Percentiles rank a stretch among this genome's conserved stretches.
These are phyloP conservation scores for Aspergillus sp. DNA, from an alignment of 2,329 filamentous ascomycete genomes.

Conservation along the genomic window DNA sequence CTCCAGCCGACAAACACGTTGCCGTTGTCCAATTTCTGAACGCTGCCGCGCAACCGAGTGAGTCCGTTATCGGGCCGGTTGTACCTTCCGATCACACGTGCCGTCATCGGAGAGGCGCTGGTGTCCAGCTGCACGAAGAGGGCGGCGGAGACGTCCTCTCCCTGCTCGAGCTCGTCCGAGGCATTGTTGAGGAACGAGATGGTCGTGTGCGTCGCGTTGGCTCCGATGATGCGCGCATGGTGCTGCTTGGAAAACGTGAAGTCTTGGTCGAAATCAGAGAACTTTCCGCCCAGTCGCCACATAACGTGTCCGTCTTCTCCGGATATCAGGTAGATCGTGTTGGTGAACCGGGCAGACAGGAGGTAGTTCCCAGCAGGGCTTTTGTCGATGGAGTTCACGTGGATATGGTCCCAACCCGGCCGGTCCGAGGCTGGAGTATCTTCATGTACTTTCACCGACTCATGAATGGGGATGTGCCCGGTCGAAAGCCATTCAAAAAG, in stretches of 20 bases:
- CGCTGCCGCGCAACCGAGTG: constrained; percentile 37
- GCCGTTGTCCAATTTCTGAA: constrained; percentile 34
- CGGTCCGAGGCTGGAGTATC: constrained; percentile 6
- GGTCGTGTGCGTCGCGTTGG: constrained; percentile 28
- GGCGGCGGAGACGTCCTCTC: constrained; percentile 31
- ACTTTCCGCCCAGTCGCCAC: constrained; percentile 40
- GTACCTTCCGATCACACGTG: constrained; percentile 28
- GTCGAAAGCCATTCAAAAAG: constrained; percentile 38
- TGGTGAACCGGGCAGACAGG: constrained; percentile 39
- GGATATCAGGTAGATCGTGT: constrained; percentile 41
- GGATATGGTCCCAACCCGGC: constrained; percentile 37
- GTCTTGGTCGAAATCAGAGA: constrained; percentile 31
- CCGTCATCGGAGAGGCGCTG: constrained; percentile 26
- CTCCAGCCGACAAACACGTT: constrained; percentile 42
- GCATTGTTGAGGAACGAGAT: constrained; percentile 38
- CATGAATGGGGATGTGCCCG: constrained; percentile 32
- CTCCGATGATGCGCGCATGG: constrained; percentile 35
- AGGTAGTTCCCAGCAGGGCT: constrained; percentile 41
- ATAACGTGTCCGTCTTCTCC: constrained; percentile 36
- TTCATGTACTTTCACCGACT: constrained; percentile 27
- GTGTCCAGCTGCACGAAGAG: constrained; percentile 34
- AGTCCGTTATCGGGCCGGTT: constrained; percentile 35
- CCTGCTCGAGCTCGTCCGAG: constrained; percentile 29
- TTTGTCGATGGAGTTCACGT: constrained; percentile 44
- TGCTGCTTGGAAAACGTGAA: constrained; percentile 41